Conservation (phyloP, 2,329 filamentous ascomycete genomes). For the Ophiostoma ips region DNA sequence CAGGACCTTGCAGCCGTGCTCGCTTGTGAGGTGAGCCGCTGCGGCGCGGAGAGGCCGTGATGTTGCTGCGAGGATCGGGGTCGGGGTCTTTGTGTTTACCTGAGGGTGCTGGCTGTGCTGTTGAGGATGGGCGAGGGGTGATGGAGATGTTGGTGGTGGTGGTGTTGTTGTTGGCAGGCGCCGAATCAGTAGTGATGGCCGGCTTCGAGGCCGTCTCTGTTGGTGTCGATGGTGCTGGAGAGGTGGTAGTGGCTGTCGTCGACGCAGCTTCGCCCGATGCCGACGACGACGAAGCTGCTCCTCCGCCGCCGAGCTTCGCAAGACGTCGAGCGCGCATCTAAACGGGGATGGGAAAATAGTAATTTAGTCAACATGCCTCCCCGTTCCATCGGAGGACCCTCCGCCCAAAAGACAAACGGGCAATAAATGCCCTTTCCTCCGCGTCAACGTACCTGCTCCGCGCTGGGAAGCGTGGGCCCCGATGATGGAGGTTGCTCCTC, state of each 20-base stretch:
- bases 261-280: neutral
- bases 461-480: slow-evolving; percentile 16
- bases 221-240: neutral
- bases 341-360: neutral
- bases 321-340: slow-evolving; percentile 20
- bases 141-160: slow-evolving; percentile 23
- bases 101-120: slow-evolving; percentile 2
- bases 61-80: neutral
- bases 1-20: slow-evolving; percentile 30
- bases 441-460: slow-evolving; percentile 13
- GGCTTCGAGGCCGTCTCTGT: neutral
- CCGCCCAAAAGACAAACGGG: too few species aligned
- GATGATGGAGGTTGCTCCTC: slow-evolving; percentile 24
- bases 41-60: slow-evolving; percentile 16
- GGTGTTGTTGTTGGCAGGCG: neutral
- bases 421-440: too few species aligned
- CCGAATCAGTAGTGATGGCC: neutral
- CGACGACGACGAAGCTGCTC: neutral
- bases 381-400: neutral
- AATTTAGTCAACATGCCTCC: neutral
- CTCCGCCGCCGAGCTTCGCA: slow-evolving; percentile 29
- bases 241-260: neutral
- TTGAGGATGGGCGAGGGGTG: slow-evolving; percentile 17
- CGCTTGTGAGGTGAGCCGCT: slow-evolving; percentile 18
- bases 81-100: slow-evolving; percentile 3